Evolutionary conservation across 257 asterid species (phyloP).

Genomic region (Salvia hispanica): DNA sequence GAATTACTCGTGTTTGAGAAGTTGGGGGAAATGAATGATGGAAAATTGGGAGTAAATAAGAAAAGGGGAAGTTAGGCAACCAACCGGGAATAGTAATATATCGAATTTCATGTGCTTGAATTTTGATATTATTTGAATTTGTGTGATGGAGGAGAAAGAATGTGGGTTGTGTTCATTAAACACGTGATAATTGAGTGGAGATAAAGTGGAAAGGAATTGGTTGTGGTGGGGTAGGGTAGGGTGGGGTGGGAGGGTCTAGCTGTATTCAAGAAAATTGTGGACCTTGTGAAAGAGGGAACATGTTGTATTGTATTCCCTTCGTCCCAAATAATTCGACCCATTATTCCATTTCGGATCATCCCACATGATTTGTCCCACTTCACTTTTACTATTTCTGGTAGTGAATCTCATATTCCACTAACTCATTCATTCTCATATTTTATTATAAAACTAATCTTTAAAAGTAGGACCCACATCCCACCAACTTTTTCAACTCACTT

Average conservation of each 20-base stretch:
- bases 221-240: background rate
- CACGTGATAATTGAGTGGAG: slow-evolving; percentile 43
- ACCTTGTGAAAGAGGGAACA: no score
- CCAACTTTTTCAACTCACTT: no score
- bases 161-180: slow-evolving; percentile 27
- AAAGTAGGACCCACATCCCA: no score
- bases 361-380: no score
- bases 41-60: slow-evolving; percentile 2
- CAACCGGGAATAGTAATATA: slow-evolving; percentile 13
- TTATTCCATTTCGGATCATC: no score
- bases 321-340: no score
- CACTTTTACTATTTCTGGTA: no score
- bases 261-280: background rate
- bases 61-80: slow-evolving; percentile 25
- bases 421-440: no score
- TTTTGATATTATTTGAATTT: background rate
- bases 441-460: no score
- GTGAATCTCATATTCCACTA: no score
- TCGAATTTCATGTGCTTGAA: slow-evolving; percentile 2
- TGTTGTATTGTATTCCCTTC: no score
- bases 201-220: background rate
- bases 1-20: background rate
- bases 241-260: background rate
- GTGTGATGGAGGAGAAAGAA: background rate
- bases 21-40: background rate